A percentile compares a stretch with the other conserved stretches of the same genome.
Evolutionary conservation across 768 basidiomycete genomes (phyloP).

Genomic region (Royoungia palumana): DNA sequence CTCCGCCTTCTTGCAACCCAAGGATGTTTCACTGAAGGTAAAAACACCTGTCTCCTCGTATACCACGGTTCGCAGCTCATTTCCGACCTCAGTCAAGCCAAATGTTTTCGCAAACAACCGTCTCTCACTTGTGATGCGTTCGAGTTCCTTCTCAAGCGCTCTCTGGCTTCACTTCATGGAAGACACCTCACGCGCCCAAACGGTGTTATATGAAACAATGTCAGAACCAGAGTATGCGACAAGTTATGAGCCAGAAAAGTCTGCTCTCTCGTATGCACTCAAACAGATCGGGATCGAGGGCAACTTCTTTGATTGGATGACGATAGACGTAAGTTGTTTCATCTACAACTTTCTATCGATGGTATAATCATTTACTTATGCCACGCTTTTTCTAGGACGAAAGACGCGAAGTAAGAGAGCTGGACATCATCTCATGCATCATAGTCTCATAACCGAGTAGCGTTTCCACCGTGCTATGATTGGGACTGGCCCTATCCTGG

Average conservation of each 20-base stretch:
- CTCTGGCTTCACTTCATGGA: no score
- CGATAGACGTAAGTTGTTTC: conserved; percentile 14
- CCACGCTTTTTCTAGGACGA: conserved; percentile 8
- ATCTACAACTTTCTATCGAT: no score
- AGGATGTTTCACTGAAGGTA: no score
- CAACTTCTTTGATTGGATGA: conserved; percentile 26
- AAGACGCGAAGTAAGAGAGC: conserved; percentile 11
- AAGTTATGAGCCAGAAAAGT: conserved; percentile 18
- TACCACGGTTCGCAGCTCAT: no score
- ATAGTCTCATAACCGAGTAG: conserved; percentile 3
- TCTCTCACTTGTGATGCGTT: no score
- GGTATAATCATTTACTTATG: neutral
- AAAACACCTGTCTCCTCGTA: no score
- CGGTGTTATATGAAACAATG: conserved; percentile 24
- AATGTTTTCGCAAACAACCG: no score
- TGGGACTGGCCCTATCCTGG: conserved; percentile 22
- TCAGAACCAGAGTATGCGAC: conserved; percentile 18
- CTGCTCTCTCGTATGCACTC: conserved; percentile 20
- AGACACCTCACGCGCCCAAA: no score
- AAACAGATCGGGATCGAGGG: conserved; percentile 18
- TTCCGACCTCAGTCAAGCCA: no score
- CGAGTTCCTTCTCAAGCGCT: no score
- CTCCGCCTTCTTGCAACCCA: no score
- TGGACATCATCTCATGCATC: neutral
- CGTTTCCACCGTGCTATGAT: conserved; percentile 25